phyloP scores from a whole-genome alignment of 2,329 filamentous ascomycete species.

The Calonectria ilicicola region DNA sequence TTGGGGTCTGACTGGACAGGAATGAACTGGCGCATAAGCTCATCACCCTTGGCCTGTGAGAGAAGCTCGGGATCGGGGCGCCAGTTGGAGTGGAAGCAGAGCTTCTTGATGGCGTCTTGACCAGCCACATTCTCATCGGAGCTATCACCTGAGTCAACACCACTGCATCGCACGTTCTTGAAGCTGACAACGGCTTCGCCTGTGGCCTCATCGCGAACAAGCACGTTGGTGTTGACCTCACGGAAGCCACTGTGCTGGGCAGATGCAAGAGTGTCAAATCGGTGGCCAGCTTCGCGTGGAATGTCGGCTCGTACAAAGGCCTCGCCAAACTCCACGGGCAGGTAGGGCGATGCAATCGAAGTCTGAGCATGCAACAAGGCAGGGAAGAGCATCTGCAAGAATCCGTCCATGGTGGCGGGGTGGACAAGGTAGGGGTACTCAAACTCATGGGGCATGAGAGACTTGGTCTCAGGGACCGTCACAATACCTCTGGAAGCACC shows the following conservation, averaged over 20 bases:
- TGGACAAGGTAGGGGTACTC: constrained; percentile 4
- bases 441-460: background rate
- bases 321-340: background rate
- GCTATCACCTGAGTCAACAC: background rate
- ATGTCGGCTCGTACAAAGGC: background rate
- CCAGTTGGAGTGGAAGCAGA: constrained; percentile 14
- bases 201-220: background rate
- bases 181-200: background rate
- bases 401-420: constrained; percentile 14
- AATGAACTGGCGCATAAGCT: background rate
- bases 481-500: background rate
- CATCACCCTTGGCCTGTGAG: background rate
- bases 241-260: background rate
- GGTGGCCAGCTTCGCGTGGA: background rate
- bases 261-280: background rate
- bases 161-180: background rate
- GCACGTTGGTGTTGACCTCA: background rate
- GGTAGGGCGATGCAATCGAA: background rate
- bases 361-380: background rate
- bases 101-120: constrained; percentile 5
- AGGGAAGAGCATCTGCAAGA: constrained; percentile 12
- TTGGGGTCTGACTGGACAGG: background rate
- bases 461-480: background rate
- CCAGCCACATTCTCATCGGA: background rate
- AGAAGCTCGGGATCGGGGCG: constrained; percentile 10